Conservation (phyloP, 2,329 filamentous ascomycete species). For the Colletotrichum sansevieriae region DNA sequence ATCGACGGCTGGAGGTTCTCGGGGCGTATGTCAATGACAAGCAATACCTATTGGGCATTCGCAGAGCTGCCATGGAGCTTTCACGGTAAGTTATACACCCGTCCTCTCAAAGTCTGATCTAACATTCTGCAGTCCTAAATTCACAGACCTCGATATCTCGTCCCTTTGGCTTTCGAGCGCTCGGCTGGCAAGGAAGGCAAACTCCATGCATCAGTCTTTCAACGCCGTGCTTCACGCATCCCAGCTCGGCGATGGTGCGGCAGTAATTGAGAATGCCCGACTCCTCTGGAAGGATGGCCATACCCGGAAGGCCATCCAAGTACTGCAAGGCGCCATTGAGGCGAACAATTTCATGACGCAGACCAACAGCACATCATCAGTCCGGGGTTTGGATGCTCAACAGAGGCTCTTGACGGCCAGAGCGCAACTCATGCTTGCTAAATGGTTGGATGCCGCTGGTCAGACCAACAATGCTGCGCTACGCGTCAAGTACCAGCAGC, state of each 20-base stretch:
- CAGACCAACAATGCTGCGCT: constrained; percentile 89
- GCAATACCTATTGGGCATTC: constrained; percentile 89
- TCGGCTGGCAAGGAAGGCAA: constrained; percentile 86
- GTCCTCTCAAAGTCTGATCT: not conserved
- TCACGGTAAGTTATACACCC: constrained; percentile 65
- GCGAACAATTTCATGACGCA: constrained; percentile 78
- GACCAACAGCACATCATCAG: constrained; percentile 55
- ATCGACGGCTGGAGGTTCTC: constrained; percentile 86
- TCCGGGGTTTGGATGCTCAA: constrained; percentile 59
- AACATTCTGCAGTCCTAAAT: constrained; percentile 61
- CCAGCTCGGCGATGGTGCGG: constrained; percentile 84
- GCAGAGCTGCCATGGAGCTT: constrained; percentile 88
- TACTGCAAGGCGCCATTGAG: constrained; percentile 86
- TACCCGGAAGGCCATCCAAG: constrained; percentile 94
- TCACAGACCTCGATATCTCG: constrained; percentile 80
- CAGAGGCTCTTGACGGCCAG: constrained; percentile 76
- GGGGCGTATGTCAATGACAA: constrained; percentile 94
- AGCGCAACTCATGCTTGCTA: constrained; percentile 89
- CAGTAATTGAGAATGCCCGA: constrained; percentile 93
- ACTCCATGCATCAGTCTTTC: constrained; percentile 88
- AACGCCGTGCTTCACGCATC: constrained; percentile 93
- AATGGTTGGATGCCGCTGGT: constrained; percentile 96
- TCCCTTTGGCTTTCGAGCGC: constrained; percentile 88
- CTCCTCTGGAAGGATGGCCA: constrained; percentile 94
- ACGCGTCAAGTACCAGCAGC: constrained; percentile 84